Percentiles rank a stretch among this genome's conserved stretches.
Conservation (phyloP, 73 alveolate genomes). For the Uronychia binucleata region DNA sequence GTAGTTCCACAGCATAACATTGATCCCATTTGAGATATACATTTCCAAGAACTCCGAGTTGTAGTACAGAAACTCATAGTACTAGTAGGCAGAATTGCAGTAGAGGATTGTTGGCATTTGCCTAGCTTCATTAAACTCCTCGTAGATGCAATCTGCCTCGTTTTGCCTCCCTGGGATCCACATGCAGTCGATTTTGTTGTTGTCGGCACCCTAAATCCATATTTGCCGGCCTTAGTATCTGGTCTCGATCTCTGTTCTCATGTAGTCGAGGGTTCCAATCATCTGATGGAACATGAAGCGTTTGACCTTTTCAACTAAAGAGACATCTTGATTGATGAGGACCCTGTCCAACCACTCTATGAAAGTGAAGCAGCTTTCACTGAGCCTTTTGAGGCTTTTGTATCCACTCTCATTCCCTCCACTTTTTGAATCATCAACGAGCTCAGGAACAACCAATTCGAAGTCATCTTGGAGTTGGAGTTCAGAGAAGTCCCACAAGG, state of each 20-base stretch:
- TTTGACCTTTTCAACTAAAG: not conserved
- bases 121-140: not conserved
- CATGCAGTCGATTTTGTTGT: slow-evolving; percentile 5
- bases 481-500: not conserved
- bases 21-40: slow-evolving; percentile 2
- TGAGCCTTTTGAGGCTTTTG: not conserved
- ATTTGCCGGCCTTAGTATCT: not conserved
- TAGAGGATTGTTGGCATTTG: slow-evolving; percentile 1
- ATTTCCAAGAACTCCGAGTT: not conserved
- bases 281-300: not conserved
- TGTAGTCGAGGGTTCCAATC: slow-evolving; percentile 1
- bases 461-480: not conserved
- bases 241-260: not conserved
- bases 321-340: not conserved
- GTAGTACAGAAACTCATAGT: not conserved
- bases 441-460: not conserved
- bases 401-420: not conserved
- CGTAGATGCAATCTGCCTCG: not conserved
- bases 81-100: not conserved
- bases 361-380: not conserved
- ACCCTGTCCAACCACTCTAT: not conserved
- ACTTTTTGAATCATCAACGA: not conserved
- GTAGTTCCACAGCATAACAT: slow-evolving; percentile 11
- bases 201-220: not conserved
- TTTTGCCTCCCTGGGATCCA: slow-evolving; percentile 8